Evolutionary conservation across 2,329 filamentous ascomycete genomes (phyloP).

Genomic region (Metarhizium sp.): DNA sequence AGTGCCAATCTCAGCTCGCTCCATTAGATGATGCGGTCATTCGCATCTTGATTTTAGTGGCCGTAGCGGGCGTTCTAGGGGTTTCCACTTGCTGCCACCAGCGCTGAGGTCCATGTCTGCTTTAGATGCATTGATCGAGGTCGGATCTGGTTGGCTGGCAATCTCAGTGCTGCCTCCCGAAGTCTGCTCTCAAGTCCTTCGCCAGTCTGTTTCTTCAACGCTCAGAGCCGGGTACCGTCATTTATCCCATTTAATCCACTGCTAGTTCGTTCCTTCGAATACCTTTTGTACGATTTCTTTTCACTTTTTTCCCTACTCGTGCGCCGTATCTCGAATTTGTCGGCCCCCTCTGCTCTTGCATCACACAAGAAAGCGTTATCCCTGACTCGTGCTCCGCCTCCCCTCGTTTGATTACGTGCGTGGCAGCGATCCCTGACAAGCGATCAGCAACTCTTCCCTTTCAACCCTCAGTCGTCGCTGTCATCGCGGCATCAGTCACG

Average conservation of each 20-base stretch:
- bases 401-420: neutral
- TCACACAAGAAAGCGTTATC: neutral
- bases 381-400: constrained; percentile 1
- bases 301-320: neutral
- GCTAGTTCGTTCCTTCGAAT: too few relatives aligned
- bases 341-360: neutral
- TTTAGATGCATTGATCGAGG: too few relatives aligned
- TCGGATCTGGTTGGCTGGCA: too few relatives aligned
- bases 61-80: neutral
- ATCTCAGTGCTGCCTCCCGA: too few relatives aligned
- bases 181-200: too few relatives aligned
- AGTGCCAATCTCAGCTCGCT: too few relatives aligned
- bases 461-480: neutral
- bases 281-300: too few relatives aligned
- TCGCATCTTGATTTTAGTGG: neutral
- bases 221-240: too few relatives aligned
- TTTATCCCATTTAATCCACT: too few relatives aligned
- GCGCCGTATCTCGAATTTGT: neutral
- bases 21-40: neutral
- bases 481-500: constrained; percentile 14
- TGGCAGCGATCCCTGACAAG: constrained; percentile 1
- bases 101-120: too few relatives aligned
- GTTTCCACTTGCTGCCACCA: neutral
- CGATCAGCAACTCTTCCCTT: neutral
- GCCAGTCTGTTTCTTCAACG: too few relatives aligned